Conservation (phyloP, 352 stramenopile species). For the Globisporangium irregulare region DNA sequence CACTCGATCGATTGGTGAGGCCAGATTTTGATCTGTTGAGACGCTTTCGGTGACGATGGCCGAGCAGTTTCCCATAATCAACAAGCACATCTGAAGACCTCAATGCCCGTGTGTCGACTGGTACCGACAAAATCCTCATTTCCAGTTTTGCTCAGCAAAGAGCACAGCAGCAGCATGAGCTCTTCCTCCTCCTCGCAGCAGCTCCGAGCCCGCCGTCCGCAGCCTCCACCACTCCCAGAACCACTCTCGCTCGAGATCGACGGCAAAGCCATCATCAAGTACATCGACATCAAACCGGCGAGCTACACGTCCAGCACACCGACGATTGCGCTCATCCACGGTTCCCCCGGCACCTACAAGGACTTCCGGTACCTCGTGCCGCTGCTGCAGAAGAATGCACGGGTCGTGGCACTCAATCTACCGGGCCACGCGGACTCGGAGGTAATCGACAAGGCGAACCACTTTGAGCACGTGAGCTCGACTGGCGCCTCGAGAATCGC, state of each 20-base stretch:
- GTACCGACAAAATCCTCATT: neutral
- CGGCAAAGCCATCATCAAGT: conserved; percentile 40
- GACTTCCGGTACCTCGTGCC: conserved; percentile 69
- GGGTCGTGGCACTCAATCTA: conserved; percentile 55
- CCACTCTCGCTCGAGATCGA: conserved; percentile 27
- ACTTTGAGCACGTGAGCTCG: conserved; percentile 21
- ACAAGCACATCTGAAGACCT: neutral
- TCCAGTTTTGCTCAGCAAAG: neutral
- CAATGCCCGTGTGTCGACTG: neutral
- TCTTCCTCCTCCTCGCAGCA: conserved; percentile 5
- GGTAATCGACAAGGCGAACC: conserved; percentile 18
- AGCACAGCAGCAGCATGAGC: neutral
- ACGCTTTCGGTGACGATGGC: neutral
- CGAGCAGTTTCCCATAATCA: neutral
- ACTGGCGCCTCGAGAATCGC: conserved; percentile 17
- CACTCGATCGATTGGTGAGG: neutral
- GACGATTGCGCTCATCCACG: conserved; percentile 46
- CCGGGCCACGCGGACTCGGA: conserved; percentile 49
- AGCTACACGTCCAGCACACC: conserved; percentile 3
- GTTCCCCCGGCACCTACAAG: conserved; percentile 52
- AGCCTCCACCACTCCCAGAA: conserved; percentile 20
- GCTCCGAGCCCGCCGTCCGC: conserved; percentile 2
- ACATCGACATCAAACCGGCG: conserved; percentile 27
- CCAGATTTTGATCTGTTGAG: too few species aligned
- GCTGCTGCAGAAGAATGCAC: conserved; percentile 34